phyloP scores from a whole-genome alignment of 2,329 filamentous ascomycete genomes.

The Aspergillus ochraceoroseus region DNA sequence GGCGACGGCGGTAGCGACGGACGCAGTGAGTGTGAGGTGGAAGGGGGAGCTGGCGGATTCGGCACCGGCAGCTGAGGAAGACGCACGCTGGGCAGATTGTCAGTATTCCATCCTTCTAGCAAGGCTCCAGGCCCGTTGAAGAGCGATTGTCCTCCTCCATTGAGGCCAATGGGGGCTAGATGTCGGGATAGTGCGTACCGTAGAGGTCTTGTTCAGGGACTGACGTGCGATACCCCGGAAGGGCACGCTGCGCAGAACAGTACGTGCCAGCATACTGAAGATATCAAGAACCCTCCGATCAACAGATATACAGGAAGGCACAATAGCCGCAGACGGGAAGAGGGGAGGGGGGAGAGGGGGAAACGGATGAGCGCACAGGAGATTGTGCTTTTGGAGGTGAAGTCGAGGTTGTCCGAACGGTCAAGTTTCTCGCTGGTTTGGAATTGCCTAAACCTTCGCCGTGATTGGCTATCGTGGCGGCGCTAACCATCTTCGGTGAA shows the following conservation, averaged over 20 bases:
- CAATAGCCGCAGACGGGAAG: conserved; percentile 31
- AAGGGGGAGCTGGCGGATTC: conserved; percentile 69
- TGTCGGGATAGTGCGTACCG: conserved; percentile 60
- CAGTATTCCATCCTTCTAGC: conserved; percentile 32
- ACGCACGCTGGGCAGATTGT: conserved; percentile 53
- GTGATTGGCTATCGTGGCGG: conserved; percentile 33
- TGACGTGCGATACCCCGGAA: conserved; percentile 72
- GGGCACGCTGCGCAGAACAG: conserved; percentile 83
- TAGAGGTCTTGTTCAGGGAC: conserved; percentile 65
- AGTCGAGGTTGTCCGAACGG: conserved; percentile 36
- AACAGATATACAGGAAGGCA: conserved; percentile 30
- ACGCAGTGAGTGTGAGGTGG: conserved; percentile 79
- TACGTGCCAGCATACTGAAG: conserved; percentile 84
- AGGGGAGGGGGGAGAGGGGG: conserved; percentile 26
- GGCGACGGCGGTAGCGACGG: conserved; percentile 79
- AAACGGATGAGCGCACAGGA: conserved; percentile 28
- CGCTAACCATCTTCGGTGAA: conserved; percentile 35
- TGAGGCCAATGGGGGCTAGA: conserved; percentile 29
- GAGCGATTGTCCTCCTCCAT: conserved; percentile 29
- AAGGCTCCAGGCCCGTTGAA: conserved; percentile 21
- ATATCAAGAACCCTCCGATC: conserved; percentile 38
- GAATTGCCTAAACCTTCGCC: conserved; percentile 36
- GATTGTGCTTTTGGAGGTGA: conserved; percentile 34
- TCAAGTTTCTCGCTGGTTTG: conserved; percentile 35
- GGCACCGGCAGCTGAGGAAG: conserved; percentile 64